A percentile compares a stretch with the other conserved stretches of the same genome.
phyloP scores from a whole-genome alignment of 1,284 basidiomycete genomes.

The Cryptococcus sp. region DNA sequence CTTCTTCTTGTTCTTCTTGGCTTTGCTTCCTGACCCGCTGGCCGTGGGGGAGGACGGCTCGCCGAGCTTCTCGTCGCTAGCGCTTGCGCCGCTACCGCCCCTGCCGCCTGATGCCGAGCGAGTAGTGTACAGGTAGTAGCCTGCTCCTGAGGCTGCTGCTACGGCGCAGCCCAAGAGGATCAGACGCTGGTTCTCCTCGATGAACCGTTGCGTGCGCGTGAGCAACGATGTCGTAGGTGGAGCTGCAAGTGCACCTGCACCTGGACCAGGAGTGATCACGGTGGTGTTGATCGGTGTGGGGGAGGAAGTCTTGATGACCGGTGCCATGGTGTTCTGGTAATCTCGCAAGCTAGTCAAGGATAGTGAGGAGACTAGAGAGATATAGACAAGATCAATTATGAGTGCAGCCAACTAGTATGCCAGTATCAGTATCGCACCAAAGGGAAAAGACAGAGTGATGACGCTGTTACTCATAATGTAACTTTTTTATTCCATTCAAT shows the following conservation, averaged over 20 bases:
- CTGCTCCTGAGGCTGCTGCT: conserved; percentile 72
- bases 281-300: conserved; percentile 12
- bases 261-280: conserved; percentile 2
- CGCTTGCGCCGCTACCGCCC: conserved; percentile 28
- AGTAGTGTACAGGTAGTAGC: conserved; percentile 63
- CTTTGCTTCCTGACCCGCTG: conserved; percentile 47
- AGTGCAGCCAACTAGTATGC: no score
- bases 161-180: conserved; percentile 61
- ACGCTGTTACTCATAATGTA: no score
- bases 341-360: no score
- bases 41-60: conserved; percentile 12
- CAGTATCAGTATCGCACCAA: no score
- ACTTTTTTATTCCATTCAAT: no score
- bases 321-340: conserved; percentile 12
- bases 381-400: no score
- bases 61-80: conserved; percentile 54
- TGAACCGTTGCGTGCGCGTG: conserved; percentile 43
- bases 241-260: conserved; percentile 9
- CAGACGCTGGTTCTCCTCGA: conserved; percentile 51
- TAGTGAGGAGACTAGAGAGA: no score
- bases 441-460: no score
- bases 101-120: conserved; percentile 12
- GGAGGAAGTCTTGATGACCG: conserved; percentile 11
- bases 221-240: conserved; percentile 34
- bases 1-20: conserved; percentile 62